Conservation (phyloP, 495 filamentous ascomycete species). For the Penicillium coffeae region DNA sequence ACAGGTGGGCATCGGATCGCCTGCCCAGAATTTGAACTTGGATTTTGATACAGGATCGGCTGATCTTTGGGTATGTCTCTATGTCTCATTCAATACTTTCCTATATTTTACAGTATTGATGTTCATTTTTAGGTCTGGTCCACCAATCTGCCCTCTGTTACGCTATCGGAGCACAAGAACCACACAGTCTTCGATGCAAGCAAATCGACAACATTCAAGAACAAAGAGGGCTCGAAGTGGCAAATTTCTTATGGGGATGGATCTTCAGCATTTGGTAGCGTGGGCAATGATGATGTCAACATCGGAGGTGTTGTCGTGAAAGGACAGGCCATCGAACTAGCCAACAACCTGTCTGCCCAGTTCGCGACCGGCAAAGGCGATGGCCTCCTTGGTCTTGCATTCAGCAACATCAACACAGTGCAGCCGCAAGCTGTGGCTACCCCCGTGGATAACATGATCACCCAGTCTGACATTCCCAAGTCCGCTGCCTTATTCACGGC, state of each 20-base stretch:
- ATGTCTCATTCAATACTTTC: neutral
- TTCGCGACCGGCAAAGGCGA: conserved; percentile 61
- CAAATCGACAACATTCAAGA: conserved; percentile 59
- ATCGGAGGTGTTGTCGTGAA: conserved; percentile 67
- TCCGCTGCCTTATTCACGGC: conserved; percentile 67
- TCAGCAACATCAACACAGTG: conserved; percentile 67
- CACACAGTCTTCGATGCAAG: conserved; percentile 54
- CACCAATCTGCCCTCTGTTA: conserved; percentile 45
- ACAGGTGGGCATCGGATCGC: conserved; percentile 63
- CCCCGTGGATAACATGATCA: conserved; percentile 73
- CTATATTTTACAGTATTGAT: neutral
- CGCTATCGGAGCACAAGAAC: conserved; percentile 30
- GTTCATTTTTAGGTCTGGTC: conserved; percentile 71
- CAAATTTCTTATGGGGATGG: conserved; percentile 71
- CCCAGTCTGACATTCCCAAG: conserved; percentile 60
- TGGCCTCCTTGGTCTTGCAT: conserved; percentile 72
- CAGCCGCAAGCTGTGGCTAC: conserved; percentile 56
- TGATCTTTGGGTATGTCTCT: conserved; percentile 67
- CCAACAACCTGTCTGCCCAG: conserved; percentile 57
- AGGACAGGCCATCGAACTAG: conserved; percentile 66
- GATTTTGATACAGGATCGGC: conserved; percentile 78
- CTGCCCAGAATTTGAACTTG: conserved; percentile 59
- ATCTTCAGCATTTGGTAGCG: conserved; percentile 64
- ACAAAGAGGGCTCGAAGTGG: conserved; percentile 51
- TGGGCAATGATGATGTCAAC: conserved; percentile 65